Conservation (phyloP, 306 rosid species). For the Purshia tridentata region DNA sequence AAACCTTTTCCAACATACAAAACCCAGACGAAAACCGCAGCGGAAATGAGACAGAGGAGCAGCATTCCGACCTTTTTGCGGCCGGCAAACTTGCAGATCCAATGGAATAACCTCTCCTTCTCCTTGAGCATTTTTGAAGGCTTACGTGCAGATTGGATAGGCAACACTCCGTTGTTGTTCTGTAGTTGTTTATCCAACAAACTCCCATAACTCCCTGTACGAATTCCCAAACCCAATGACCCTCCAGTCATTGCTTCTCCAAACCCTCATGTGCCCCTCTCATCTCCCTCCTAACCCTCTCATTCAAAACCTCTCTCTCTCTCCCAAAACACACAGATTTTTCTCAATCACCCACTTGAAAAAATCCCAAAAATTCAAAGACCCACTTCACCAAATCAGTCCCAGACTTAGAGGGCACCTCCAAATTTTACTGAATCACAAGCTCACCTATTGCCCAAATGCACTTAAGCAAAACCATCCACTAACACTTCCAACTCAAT, state of each 20-base stretch:
- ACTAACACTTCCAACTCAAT: constrained; percentile 36
- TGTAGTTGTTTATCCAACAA: constrained; percentile 76
- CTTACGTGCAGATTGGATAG: constrained; percentile 65
- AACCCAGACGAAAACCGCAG: constrained; percentile 80
- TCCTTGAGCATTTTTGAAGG: constrained; percentile 83
- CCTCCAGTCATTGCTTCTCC: constrained; percentile 76
- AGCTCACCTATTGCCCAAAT: constrained; percentile 24
- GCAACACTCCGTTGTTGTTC: constrained; percentile 44
- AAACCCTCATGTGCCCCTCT: constrained; percentile 41
- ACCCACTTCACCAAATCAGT: constrained; percentile 37
- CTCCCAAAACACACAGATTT: background rate
- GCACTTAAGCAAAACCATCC: constrained; percentile 29
- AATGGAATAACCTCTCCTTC: constrained; percentile 64
- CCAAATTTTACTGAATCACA: constrained; percentile 27
- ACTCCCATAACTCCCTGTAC: constrained; percentile 68
- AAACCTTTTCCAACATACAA: constrained; percentile 82
- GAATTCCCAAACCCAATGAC: constrained; percentile 91
- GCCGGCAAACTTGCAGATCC: constrained; percentile 86
- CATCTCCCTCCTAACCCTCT: constrained; percentile 51
- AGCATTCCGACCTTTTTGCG: constrained; percentile 88
- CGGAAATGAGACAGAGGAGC: constrained; percentile 72
- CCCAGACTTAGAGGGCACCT: constrained; percentile 27
- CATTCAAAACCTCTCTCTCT: constrained; percentile 23
- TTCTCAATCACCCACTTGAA: background rate
- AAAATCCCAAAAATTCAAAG: constrained; percentile 13